Evolutionary conservation across 2,329 filamentous ascomycete species (phyloP), one percentile per base, ranked within the genome.

Genomic region (Microdochium nivale): DNA sequence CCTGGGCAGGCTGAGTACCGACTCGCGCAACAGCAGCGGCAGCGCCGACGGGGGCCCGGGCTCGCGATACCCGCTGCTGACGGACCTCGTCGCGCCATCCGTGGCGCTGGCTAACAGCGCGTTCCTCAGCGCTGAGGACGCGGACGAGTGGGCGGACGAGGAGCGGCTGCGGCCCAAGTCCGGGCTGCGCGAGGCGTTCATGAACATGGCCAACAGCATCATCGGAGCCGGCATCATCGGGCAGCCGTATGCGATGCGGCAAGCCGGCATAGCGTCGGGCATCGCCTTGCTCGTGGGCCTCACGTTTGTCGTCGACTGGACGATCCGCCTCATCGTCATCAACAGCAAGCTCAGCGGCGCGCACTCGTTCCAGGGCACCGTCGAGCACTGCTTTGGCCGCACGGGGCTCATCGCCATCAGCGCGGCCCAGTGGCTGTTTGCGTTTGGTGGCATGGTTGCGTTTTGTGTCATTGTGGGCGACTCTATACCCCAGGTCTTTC

Each of bases 191-290:
- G 89, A 87, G 65, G 92, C 94, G 2, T 97, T 99, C 60, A 96
- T 97, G 90, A 99, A 99, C 71, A 99, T 99, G 94, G 92, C 94
- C 56, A 99, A 99, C 73, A 95, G 88, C 61, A 99, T 99, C 67
- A 96, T 99, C 59, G 84, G 83, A 37, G 84, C 83, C 2, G 83
- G 83, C 50, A 86, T 86, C 67, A 86, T 86, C 62, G 83, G 88
- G 3, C 94, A 99, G 70, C 91, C 94, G 13, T 99, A 97, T 70
- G 94, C 94, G n/a, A 86, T 99, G 65, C 83, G 83, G 53, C 91
- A 97, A 72, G 94, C 94, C 8, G 94, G 94, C 7, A 79, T 99
- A 60, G 67, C 88, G 16, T 86, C 88, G 35, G 94, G 94, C 25
- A 76, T 92, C 5, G 62, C 90, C 47, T 78, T 99, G 52, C 79